Evolutionary conservation across 345 rosid genomes (phyloP), one percentile per base, ranked within the genome.

Genomic region (Hypericum androsaemum): DNA sequence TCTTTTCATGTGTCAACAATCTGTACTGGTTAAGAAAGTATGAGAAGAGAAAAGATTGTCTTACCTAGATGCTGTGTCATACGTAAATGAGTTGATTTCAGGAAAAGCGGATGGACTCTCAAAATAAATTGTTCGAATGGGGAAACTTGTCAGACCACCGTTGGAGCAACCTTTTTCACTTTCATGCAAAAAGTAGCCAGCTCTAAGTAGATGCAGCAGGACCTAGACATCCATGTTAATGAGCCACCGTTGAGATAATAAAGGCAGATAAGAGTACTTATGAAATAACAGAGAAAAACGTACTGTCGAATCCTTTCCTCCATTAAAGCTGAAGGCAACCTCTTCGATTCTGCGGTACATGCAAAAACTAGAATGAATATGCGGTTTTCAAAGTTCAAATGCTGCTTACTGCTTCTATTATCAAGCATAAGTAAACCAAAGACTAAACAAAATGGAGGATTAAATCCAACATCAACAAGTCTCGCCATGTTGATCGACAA

Each of bases 271-370:
- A 12, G 46, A 37, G 43, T 60, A 40, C 14, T 57, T 42, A 42
- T 56, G 46, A 50, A 45, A 60, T 5, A 38, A 57, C n/a, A 57
- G 41, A 38, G 16, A 50, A 40, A 36, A 64, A 74, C 95, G 77
- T 74, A 92, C 98, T 54, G 88, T 92, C 22, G 97, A 88, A 71
- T 92, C 98, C 64, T 92, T 92, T 60, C 98, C 98, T 62, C 98
- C 98, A 66, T 92, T 92, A 70, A 92, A 92, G 70, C 98, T 92
- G 74, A 92, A 88, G 37, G 98, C 88, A 46, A 88, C 85, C 85
- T 92, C 98, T 73, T 88, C 97, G 51, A 66, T 71, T 48, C 98
- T 92, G 80, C 37, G 58, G 57, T 13, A 63, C 14, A 59, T 73
- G 40, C 54, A 62, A 58, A 57, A 57, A 47, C 69, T 59, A 65